These are phyloP conservation scores for Colletotrichum sansevieriae DNA, from an alignment of 2,329 filamentous ascomycete species.

Conservation along the genomic window DNA sequence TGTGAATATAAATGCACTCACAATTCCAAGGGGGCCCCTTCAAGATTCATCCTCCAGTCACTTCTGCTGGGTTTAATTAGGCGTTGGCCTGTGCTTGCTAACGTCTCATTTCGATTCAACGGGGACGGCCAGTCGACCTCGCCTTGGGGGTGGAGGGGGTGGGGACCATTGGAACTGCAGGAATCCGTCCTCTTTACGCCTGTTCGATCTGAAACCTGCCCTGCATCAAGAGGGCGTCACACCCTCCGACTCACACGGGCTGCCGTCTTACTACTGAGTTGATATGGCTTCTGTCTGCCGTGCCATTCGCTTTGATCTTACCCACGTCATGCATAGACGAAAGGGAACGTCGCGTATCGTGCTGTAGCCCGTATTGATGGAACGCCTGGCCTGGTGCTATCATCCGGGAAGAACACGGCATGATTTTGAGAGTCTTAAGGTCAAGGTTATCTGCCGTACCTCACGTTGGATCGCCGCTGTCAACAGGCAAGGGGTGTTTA, in stretches of 20 bases:
- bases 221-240: constrained; percentile 39
- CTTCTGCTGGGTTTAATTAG: constrained; percentile 33
- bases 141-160: background rate
- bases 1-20: too few relatives aligned
- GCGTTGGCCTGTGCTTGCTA: constrained; percentile 38
- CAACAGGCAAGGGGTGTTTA: constrained; percentile 20
- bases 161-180: background rate
- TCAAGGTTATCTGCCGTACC: constrained; percentile 20
- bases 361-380: background rate
- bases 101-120: constrained; percentile 25
- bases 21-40: too few relatives aligned
- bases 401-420: constrained; percentile 25
- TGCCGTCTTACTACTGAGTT: constrained; percentile 19
- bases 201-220: constrained; percentile 41
- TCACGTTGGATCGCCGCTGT: constrained; percentile 30
- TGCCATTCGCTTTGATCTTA: constrained; percentile 10
- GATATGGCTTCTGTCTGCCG: constrained; percentile 2
- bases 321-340: constrained; percentile 33
- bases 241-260: constrained; percentile 20
- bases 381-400: constrained; percentile 33
- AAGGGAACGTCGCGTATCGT: constrained; percentile 24
- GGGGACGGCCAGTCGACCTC: constrained; percentile 1
- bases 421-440: constrained; percentile 4
- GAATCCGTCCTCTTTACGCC: constrained; percentile 1
- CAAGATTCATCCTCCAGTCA: background rate